Base-by-base conservation (phyloP, 495 filamentous ascomycete genomes). In the Neurospora intermedia region DNA sequence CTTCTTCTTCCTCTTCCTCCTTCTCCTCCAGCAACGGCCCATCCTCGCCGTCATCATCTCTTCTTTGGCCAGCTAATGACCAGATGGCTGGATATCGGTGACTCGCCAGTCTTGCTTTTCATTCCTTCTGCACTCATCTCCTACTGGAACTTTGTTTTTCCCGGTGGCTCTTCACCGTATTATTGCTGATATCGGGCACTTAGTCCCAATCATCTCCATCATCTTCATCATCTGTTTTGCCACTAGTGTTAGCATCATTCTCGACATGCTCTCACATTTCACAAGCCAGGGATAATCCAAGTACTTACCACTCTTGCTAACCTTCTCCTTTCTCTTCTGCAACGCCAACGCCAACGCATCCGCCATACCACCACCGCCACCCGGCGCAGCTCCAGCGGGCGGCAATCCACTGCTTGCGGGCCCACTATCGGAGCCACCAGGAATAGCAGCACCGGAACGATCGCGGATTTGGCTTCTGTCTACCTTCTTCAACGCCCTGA, bases 291-390 rank as follows among this genome's bases (percentile, higher is more conserved):
- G 27, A 31, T 2, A 41, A 41, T 41, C 40, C 69, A 62, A 2
- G 48, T 43, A 91, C 93, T 88, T 91, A 98, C 94, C 94, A 84
- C 92, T 96, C 78, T 89, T 88, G 80, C 92, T 91, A 78, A 97
- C 94, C 85, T 94, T 95, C 83, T 91, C 87, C 84, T 97, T 97
- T 83, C 94, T 85, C 83, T 92, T 88, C 74, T 88, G 87, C 74
- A 95, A 82, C 66, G 91, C 92, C 71, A 88, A 89, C 73, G 92
- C 91, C 73, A 98, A 83, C 70, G 93, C 94, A 81, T 91, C 91
- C 38, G 92, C 92, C 87, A 98, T 86, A 73, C 88, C 92, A 40
- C 87, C 88, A 15, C 81, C 85, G 3, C 78, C 85, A 42, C 79
- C 80, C 18, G 84, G 82, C 40, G 87, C 84, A 73, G 87, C 83